phyloP scores from a whole-genome alignment of 139 green algal species.

The Micromonas pusilla region DNA sequence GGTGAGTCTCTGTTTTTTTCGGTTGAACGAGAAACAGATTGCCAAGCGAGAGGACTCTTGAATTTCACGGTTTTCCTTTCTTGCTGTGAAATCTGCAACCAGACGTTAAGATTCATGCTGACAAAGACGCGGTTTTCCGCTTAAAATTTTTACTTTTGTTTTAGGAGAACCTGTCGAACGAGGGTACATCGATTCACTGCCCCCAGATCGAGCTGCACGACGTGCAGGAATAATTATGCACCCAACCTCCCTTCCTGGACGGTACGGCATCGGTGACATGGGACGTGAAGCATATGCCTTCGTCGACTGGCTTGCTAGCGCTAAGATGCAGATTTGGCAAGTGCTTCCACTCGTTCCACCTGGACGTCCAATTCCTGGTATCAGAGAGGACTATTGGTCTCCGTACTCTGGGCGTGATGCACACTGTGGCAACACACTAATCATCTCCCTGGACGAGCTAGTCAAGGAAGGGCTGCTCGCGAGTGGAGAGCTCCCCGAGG shows the following conservation, averaged over 20 bases:
- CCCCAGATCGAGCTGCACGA: not conserved
- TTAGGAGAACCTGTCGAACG: not conserved
- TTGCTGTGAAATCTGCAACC: too few species aligned
- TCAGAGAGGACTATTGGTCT: constrained; percentile 68
- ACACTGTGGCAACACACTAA: constrained; percentile 82
- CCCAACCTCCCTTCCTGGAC: constrained; percentile 14
- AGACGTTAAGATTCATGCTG: too few species aligned
- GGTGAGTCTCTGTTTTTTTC: too few species aligned
- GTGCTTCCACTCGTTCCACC: constrained; percentile 91
- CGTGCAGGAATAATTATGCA: constrained; percentile 12
- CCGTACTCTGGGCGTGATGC: constrained; percentile 89
- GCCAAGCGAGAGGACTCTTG: too few species aligned
- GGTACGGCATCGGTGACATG: constrained; percentile 1
- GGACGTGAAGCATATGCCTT: constrained; percentile 17
- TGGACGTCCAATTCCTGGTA: constrained; percentile 45
- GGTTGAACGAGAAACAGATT: too few species aligned
- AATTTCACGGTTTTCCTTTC: too few species aligned
- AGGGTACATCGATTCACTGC: not conserved
- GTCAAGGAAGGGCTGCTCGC: constrained; percentile 74
- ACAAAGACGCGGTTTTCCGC: too few species aligned
- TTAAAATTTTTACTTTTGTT: too few species aligned
- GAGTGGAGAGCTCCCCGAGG: constrained; percentile 44
- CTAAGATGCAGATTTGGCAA: constrained; percentile 44
- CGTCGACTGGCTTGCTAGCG: constrained; percentile 12
- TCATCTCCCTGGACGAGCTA: constrained; percentile 81